Base-by-base conservation (phyloP, 495 filamentous ascomycete genomes). In the Penicillium psychrofluorescens region DNA sequence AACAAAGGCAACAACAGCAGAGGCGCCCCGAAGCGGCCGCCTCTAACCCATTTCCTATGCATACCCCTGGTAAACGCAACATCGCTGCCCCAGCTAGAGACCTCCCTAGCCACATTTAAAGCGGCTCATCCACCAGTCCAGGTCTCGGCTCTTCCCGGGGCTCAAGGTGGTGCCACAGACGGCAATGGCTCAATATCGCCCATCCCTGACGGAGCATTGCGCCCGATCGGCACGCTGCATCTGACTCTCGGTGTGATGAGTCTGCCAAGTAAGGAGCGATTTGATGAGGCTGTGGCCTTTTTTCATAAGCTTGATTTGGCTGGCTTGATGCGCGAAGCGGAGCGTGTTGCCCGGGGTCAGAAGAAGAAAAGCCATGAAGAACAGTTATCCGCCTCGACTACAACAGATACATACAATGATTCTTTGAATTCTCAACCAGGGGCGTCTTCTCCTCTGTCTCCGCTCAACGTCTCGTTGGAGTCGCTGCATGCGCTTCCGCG, bases 191-290 rank as follows among this genome's bases (percentile, higher is more conserved):
- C 52, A 64, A 30, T 31, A 29, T 61, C 57, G 29, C 55, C 53
- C 12, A 60, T 77, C 32, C 80, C 83, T 1, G 58, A 71, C 35
- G 74, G 73, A 44, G 85, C 89, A 5, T 60, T 95, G 32, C 70
- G 91, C 14, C 90, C 91, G 0, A 49, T 90, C 5, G 87, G 84
- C 3, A 88, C 88, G 0, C 64, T 95, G 27, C 91, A 95, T 62
- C 66, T 95, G 2, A 95, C 91, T 1, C 62, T 95, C 7, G 90
- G 89, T 1, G 88, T 95, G 3, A 89, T 96, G 84, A 86, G 79
- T 46, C 77, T 95, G 8, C 58, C 75, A 1, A 74, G 61, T 0
- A 60, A 65, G 11, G 72, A 78, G 34, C 62, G 70, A 1, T 51
- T 95, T 0, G 70, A 80, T 5, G 69, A 70, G 34, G 89, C 86